These are phyloP conservation scores for Bipolaris bicolor DNA, from an alignment of 2,329 filamentous ascomycete species.

Conservation along the genomic window DNA sequence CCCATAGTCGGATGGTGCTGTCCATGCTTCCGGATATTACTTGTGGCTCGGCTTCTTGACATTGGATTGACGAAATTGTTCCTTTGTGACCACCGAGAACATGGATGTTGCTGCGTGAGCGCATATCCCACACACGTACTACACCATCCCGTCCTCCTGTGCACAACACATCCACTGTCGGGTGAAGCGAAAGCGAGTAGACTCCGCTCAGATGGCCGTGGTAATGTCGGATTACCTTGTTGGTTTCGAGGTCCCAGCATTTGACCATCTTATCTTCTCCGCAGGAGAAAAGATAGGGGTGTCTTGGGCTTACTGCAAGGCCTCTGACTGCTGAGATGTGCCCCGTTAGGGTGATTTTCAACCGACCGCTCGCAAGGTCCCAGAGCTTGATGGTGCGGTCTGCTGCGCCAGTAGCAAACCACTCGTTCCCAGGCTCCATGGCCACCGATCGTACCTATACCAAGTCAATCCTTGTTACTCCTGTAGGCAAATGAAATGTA, in stretches of 20 bases:
- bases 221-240: slow-evolving; percentile 86
- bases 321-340: slow-evolving; percentile 57
- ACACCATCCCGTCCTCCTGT: slow-evolving; percentile 95
- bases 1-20: slow-evolving; percentile 71
- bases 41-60: slow-evolving; percentile 95
- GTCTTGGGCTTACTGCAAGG: slow-evolving; percentile 86
- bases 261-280: slow-evolving; percentile 99
- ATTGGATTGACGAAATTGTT: slow-evolving; percentile 87
- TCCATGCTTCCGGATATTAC: slow-evolving; percentile 94
- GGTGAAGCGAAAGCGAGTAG: slow-evolving; percentile 91
- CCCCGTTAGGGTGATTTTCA: slow-evolving; percentile 40
- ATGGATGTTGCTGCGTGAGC: slow-evolving; percentile 92
- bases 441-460: slow-evolving; percentile 76
- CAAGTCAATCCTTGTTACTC: neutral
- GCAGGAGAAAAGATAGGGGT: slow-evolving; percentile 97
- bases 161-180: slow-evolving; percentile 90
- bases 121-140: slow-evolving; percentile 95
- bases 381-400: slow-evolving; percentile 94
- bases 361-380: slow-evolving; percentile 81
- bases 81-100: slow-evolving; percentile 89
- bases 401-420: slow-evolving; percentile 94
- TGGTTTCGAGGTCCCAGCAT: slow-evolving; percentile 99
- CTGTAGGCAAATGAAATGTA: neutral
- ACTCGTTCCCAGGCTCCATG: slow-evolving; percentile 94
- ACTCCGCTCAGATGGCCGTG: slow-evolving; percentile 96